A percentile compares a stretch with the other conserved stretches of the same genome.
These are phyloP conservation scores for Paspalum notatum DNA, from an alignment of 176 grass and related monocot species.

Conservation along the genomic window DNA sequence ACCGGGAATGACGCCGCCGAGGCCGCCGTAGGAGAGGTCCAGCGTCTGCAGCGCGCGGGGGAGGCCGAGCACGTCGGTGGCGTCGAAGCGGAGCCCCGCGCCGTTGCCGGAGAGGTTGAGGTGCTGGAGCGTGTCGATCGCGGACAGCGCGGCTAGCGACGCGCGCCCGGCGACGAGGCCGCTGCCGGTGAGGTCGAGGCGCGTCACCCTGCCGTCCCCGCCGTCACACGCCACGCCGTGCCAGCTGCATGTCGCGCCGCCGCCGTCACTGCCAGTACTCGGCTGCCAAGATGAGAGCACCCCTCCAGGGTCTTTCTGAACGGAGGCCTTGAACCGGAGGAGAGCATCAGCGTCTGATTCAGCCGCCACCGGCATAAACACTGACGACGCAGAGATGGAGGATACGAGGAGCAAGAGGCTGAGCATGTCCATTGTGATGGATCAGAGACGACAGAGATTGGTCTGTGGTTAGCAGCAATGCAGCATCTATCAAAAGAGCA, in stretches of 20 bases:
- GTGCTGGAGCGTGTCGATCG: conserved; percentile 49
- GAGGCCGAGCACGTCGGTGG: conserved; percentile 45
- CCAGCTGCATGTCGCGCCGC: conserved; percentile 61
- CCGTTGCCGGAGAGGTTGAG: conserved; percentile 80
- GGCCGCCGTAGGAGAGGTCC: conserved; percentile 63
- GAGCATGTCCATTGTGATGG: conserved; percentile 54
- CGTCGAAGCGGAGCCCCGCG: conserved; percentile 47
- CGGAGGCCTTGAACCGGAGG: conserved; percentile 70
- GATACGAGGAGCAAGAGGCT: conserved; percentile 40
- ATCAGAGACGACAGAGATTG: background rate
- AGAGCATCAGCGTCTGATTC: conserved; percentile 58
- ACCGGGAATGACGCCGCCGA: conserved; percentile 55
- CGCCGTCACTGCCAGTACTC: background rate
- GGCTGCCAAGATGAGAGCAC: conserved; percentile 65
- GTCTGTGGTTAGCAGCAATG: background rate
- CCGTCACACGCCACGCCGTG: conserved; percentile 67
- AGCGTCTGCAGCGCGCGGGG: conserved; percentile 53
- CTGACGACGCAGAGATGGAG: background rate
- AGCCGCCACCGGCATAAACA: background rate
- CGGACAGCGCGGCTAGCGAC: conserved; percentile 43
- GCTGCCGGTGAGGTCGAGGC: conserved; percentile 62
- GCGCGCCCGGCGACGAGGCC: conserved; percentile 53
- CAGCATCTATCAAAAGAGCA: conserved; percentile 11
- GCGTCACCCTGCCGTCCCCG: conserved; percentile 50
- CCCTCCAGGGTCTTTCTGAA: conserved; percentile 52